A percentile compares a stretch with the other conserved stretches of the same genome.
phyloP scores from a whole-genome alignment of 495 filamentous ascomycete genomes.

The Astrothelium macrocarpum region DNA sequence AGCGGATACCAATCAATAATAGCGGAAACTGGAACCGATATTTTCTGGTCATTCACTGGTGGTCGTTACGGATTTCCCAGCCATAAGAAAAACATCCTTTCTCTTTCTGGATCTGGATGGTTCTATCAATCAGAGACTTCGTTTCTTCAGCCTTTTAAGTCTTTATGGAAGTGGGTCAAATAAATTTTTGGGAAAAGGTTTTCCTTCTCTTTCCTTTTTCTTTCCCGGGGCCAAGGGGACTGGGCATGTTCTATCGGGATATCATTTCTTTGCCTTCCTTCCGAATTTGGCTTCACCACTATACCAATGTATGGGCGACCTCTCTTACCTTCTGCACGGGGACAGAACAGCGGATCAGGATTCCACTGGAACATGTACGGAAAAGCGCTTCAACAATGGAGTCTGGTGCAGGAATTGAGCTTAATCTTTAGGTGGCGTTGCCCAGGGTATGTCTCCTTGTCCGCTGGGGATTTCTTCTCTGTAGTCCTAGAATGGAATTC shows the following conservation, averaged over 20 bases:
- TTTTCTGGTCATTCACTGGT: background rate
- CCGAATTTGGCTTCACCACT: background rate
- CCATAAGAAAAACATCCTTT: background rate
- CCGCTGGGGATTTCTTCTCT: background rate
- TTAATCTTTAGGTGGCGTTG: background rate
- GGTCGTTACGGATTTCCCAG: background rate
- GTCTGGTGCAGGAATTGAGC: constrained; percentile 1
- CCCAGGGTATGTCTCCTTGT: background rate
- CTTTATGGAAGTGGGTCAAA: background rate
- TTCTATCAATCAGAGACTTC: background rate
- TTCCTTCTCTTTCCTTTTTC: background rate
- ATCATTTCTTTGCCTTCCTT: background rate
- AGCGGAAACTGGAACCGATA: background rate
- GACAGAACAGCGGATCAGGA: constrained; percentile 1
- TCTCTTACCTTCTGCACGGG: background rate
- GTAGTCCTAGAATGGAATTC: background rate
- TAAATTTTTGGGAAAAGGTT: background rate
- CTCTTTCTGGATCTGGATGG: background rate
- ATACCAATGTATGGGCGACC: background rate
- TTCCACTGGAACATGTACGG: background rate
- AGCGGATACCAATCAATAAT: background rate
- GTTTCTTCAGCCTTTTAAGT: background rate
- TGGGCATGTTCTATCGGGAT: background rate
- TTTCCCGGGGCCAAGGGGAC: background rate
- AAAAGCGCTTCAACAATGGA: background rate